Conservation (phyloP, 805 yeast species). For the Debaryomyces prosopidis region DNA sequence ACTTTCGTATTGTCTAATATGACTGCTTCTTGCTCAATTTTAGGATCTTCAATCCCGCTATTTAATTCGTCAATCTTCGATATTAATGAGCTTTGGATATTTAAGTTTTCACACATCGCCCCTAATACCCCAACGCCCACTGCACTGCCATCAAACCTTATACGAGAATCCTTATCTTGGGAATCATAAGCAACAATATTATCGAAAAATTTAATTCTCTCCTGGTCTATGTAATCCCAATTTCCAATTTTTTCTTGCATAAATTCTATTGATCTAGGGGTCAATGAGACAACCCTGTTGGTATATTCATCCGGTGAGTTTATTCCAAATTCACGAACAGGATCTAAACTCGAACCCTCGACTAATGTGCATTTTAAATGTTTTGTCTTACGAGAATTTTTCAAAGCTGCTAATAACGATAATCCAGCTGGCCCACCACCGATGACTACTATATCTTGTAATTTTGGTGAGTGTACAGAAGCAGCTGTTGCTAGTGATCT, state of each 20-base stretch:
- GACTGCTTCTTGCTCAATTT: constrained; percentile 24
- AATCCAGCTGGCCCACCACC: constrained; percentile 99
- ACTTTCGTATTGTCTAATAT: constrained; percentile 71
- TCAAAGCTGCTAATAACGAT: constrained; percentile 78
- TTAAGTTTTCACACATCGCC: constrained; percentile 85
- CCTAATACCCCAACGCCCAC: constrained; percentile 48
- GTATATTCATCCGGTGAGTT: constrained; percentile 55
- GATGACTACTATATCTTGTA: constrained; percentile 76
- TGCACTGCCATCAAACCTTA: constrained; percentile 67
- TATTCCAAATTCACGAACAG: constrained; percentile 47
- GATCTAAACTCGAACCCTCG: constrained; percentile 66
- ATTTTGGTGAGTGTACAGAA: constrained; percentile 1
- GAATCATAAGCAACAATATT: constrained; percentile 88
- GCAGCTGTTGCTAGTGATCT: constrained; percentile 12
- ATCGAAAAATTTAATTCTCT: constrained; percentile 79
- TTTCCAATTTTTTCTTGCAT: constrained; percentile 66
- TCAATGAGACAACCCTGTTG: constrained; percentile 82
- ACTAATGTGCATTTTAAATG: constrained; percentile 65
- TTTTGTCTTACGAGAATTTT: constrained; percentile 61
- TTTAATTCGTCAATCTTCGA: constrained; percentile 41
- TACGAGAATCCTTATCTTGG: constrained; percentile 55
- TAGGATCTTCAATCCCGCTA: constrained; percentile 14
- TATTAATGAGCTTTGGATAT: constrained; percentile 75
- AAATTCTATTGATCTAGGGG: constrained; percentile 74
- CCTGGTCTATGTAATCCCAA: constrained; percentile 67